A percentile compares a stretch with the other conserved stretches of the same genome.
phyloP scores from a whole-genome alignment of 2,329 filamentous ascomycete genomes.

The Pseudogymnoascus pannorum region DNA sequence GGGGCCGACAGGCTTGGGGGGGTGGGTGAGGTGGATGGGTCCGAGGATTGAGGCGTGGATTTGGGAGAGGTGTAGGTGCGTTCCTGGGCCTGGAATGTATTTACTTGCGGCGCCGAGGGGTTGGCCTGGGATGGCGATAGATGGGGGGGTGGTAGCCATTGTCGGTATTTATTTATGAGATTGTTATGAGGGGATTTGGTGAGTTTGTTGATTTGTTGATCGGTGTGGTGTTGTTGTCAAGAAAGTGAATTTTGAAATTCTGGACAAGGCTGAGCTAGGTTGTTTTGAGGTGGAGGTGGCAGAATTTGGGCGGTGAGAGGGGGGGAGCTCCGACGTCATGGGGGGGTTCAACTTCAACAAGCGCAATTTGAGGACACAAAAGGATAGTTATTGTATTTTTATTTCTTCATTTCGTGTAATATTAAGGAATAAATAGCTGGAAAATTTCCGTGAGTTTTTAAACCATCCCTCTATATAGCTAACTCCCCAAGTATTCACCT shows the following conservation, averaged over 20 bases:
- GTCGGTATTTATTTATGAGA: background rate
- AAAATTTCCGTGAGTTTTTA: background rate
- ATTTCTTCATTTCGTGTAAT: background rate
- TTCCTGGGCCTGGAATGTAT: constrained; percentile 71
- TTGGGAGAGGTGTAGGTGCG: constrained; percentile 67
- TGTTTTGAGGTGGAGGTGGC: background rate
- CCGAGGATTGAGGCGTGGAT: constrained; percentile 81
- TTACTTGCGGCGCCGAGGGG: constrained; percentile 60
- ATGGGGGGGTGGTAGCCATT: constrained; percentile 21
- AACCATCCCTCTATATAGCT: background rate
- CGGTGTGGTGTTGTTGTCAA: background rate
- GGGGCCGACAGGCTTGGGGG: constrained; percentile 36
- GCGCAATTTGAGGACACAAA: background rate
- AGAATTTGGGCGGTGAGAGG: constrained; percentile 2
- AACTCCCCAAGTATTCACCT: background rate
- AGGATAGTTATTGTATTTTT: background rate
- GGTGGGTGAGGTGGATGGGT: constrained; percentile 48
- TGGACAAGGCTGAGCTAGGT: constrained; percentile 7
- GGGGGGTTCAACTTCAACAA: background rate
- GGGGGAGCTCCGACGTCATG: constrained; percentile 7
- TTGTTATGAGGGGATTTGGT: background rate
- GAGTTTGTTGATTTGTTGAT: constrained; percentile 9
- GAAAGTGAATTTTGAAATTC: constrained; percentile 9
- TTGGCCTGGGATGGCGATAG: constrained; percentile 72
- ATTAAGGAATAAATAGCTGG: background rate